Conservation (phyloP, 2,329 filamentous ascomycete genomes). For the Podosphaera xanthii region DNA sequence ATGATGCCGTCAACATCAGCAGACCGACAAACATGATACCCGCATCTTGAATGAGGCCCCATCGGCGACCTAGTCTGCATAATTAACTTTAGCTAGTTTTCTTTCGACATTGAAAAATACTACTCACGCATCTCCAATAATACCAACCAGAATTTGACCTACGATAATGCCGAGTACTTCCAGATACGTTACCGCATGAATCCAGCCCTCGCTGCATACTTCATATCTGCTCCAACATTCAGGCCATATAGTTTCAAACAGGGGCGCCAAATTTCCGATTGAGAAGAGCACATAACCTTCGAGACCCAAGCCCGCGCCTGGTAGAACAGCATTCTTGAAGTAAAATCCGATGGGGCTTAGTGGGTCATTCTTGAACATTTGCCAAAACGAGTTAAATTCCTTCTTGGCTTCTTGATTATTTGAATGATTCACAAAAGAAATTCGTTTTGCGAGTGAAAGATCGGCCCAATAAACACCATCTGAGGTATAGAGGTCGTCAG, state of each 20-base stretch:
- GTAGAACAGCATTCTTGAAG: slow-evolving; percentile 73
- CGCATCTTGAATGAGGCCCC: slow-evolving; percentile 89
- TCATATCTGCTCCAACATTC: slow-evolving; percentile 46
- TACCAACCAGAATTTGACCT: slow-evolving; percentile 70
- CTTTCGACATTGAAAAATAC: not conserved
- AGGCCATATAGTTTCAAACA: slow-evolving; percentile 56
- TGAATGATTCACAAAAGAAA: slow-evolving; percentile 53
- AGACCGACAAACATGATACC: slow-evolving; percentile 85
- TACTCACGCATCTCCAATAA: slow-evolving; percentile 47
- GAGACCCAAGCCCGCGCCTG: slow-evolving; percentile 73
- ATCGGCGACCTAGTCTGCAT: slow-evolving; percentile 67
- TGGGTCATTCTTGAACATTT: slow-evolving; percentile 71
- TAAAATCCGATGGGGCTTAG: slow-evolving; percentile 70
- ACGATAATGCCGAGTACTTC: slow-evolving; percentile 91
- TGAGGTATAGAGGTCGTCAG: slow-evolving; percentile 66
- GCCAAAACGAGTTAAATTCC: slow-evolving; percentile 45
- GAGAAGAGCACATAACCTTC: slow-evolving; percentile 61
- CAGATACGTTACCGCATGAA: slow-evolving; percentile 67
- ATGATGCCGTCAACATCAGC: slow-evolving; percentile 73
- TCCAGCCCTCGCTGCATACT: slow-evolving; percentile 59
- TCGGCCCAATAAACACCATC: slow-evolving; percentile 89
- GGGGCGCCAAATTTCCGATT: slow-evolving; percentile 73
- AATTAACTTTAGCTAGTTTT: not conserved
- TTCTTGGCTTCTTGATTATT: slow-evolving; percentile 45
- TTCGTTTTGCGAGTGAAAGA: slow-evolving; percentile 43